These are phyloP conservation scores for Aspergillus sclerotioniger DNA, from an alignment of 495 filamentous ascomycete genomes.

Conservation along the genomic window DNA sequence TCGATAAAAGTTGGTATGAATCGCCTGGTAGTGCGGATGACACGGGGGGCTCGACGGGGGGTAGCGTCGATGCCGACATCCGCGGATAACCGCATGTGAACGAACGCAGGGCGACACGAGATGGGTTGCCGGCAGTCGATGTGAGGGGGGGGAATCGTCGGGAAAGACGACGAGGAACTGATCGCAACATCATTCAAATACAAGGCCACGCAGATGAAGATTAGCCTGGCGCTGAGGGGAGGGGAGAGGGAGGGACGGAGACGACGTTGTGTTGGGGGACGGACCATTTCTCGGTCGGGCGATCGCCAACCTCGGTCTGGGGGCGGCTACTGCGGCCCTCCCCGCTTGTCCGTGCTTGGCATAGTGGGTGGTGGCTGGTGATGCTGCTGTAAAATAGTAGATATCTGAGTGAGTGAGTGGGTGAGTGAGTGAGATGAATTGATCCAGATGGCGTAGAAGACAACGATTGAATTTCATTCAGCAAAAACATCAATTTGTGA, in stretches of 20 bases:
- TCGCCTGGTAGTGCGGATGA: slow-evolving; percentile 63
- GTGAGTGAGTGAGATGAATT: too few relatives aligned
- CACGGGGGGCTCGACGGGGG: slow-evolving; percentile 50
- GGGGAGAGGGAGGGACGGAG: background rate
- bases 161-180: slow-evolving; percentile 35
- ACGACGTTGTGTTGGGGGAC: background rate
- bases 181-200: slow-evolving; percentile 34
- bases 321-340: background rate
- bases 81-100: slow-evolving; percentile 47
- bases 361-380: background rate
- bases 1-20: slow-evolving; percentile 76
- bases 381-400: background rate
- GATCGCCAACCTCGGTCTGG: slow-evolving; percentile 8
- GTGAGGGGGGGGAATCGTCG: slow-evolving; percentile 28
- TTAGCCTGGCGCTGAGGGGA: background rate
- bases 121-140: slow-evolving; percentile 20
- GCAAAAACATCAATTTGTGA: too few relatives aligned
- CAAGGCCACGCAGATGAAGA: background rate
- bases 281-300: background rate
- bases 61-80: slow-evolving; percentile 36
- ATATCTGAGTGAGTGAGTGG: too few relatives aligned
- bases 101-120: slow-evolving; percentile 32
- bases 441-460: too few relatives aligned
- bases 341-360: background rate
- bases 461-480: too few relatives aligned